Percentiles rank a stretch among this genome's conserved stretches.
Evolutionary conservation across 805 yeast genomes (phyloP).

Genomic region (Saccharomyces kudriavzevii): DNA sequence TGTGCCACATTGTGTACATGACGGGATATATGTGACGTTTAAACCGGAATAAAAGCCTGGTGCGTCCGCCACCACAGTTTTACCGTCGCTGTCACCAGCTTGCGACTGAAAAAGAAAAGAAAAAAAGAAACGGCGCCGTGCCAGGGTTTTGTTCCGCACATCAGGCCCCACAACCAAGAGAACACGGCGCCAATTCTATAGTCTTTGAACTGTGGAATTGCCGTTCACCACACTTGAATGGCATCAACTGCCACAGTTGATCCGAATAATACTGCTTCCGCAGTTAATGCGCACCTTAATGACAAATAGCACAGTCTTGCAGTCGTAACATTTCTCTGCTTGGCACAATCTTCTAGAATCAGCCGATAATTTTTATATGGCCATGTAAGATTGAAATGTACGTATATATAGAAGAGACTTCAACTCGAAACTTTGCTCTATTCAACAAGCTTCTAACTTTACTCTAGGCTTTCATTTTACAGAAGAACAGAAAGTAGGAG

Average conservation of each 20-base stretch:
- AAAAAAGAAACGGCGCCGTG: constrained; percentile 1
- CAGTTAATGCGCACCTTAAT: neutral
- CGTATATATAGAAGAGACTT: neutral
- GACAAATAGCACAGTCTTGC: neutral
- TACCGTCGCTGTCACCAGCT: neutral
- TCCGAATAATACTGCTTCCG: neutral
- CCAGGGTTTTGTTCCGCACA: neutral
- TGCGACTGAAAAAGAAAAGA: neutral
- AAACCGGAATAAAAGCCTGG: neutral
- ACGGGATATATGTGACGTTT: too few relatives aligned
- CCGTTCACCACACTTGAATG: neutral
- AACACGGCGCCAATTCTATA: neutral
- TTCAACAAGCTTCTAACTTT: neutral
- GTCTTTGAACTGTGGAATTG: neutral
- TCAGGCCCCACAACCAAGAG: neutral
- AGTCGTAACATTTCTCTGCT: neutral
- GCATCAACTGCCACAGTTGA: neutral
- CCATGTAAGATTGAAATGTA: neutral
- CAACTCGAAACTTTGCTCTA: neutral
- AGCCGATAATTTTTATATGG: neutral
- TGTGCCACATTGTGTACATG: neutral
- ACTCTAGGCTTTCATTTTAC: neutral
- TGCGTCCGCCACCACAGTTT: neutral
- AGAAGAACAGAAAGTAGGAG: neutral
- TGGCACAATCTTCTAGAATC: neutral